Percentiles rank a stretch among this genome's conserved stretches.
Conservation (phyloP, 148 eudicot species). For the Nepenthes mirabilis region DNA sequence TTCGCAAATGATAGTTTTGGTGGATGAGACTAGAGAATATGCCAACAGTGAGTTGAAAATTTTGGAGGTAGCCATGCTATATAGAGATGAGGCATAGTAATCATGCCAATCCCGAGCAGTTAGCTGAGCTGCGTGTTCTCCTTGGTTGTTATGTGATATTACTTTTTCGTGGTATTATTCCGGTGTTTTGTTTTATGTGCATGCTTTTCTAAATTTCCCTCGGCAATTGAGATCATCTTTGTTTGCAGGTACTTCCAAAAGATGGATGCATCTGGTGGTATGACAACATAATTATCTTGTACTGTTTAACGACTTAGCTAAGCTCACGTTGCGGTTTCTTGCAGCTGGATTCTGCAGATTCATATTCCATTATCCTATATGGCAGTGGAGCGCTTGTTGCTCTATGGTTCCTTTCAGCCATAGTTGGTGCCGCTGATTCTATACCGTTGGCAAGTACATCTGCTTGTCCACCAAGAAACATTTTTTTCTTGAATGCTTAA, state of each 20-base stretch:
- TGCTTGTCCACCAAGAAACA: not conserved
- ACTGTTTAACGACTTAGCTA: no score
- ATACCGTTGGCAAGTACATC: slow-evolving; percentile 50
- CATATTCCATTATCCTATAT: slow-evolving; percentile 36
- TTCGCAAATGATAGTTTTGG: no score
- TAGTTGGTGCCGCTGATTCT: slow-evolving; percentile 72
- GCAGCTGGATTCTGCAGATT: slow-evolving; percentile 55
- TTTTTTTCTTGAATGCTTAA: not conserved
- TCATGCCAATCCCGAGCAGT: not conserved
- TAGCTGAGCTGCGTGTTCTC: not conserved
- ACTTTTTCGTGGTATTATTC: no score
- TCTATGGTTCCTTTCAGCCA: slow-evolving; percentile 47
- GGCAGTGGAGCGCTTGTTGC: slow-evolving; percentile 48
- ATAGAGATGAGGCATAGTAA: no score
- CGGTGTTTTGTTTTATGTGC: not conserved
- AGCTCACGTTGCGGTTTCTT: no score
- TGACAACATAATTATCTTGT: not conserved
- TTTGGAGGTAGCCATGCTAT: no score
- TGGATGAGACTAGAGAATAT: no score
- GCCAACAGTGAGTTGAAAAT: no score
- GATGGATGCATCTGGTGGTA: no score
- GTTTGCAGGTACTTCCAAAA: no score
- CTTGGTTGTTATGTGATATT: not conserved
- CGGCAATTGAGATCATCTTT: no score
- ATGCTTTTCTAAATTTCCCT: no score